Conservation (phyloP, 2,329 filamentous ascomycete species). For the Bimuria novae-zelandiae region DNA sequence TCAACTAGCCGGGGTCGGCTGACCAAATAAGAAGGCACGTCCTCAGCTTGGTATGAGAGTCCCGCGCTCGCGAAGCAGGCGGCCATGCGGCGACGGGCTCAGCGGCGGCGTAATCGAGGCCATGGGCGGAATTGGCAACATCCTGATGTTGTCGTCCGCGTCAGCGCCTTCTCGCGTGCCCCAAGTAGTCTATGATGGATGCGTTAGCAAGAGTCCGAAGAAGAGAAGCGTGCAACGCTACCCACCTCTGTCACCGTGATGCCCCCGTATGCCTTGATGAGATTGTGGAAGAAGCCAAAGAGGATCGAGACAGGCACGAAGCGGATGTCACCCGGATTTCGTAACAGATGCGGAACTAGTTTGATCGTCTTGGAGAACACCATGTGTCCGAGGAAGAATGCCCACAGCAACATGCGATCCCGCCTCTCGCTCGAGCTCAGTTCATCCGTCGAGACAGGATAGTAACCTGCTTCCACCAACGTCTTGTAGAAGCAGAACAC, state of each 20-base stretch:
- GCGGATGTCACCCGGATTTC: conserved; percentile 79
- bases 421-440: conserved; percentile 22
- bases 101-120: conserved; percentile 41
- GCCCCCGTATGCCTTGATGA: conserved; percentile 89
- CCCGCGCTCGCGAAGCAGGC: conserved; percentile 43
- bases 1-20: conserved; percentile 27
- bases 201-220: conserved; percentile 1
- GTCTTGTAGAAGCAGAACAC: conserved; percentile 38
- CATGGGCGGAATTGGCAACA: conserved; percentile 43
- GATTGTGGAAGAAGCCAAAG: conserved; percentile 90
- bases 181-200: conserved; percentile 77
- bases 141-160: conserved; percentile 61
- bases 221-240: conserved; percentile 30
- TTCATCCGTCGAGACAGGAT: conserved; percentile 20
- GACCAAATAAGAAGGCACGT: conserved; percentile 27
- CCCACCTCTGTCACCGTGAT: conserved; percentile 63
- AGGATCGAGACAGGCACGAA: conserved; percentile 83
- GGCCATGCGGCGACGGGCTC: conserved; percentile 39
- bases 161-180: conserved; percentile 92
- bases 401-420: conserved; percentile 36
- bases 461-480: conserved; percentile 39
- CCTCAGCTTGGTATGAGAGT: conserved; percentile 36
- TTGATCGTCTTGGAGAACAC: conserved; percentile 92
- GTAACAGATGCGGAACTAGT: conserved; percentile 81
- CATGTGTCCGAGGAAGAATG: conserved; percentile 47